phyloP scores from a whole-genome alignment of 805 yeast genomes.

The Metschnikowia santaceciliae region DNA sequence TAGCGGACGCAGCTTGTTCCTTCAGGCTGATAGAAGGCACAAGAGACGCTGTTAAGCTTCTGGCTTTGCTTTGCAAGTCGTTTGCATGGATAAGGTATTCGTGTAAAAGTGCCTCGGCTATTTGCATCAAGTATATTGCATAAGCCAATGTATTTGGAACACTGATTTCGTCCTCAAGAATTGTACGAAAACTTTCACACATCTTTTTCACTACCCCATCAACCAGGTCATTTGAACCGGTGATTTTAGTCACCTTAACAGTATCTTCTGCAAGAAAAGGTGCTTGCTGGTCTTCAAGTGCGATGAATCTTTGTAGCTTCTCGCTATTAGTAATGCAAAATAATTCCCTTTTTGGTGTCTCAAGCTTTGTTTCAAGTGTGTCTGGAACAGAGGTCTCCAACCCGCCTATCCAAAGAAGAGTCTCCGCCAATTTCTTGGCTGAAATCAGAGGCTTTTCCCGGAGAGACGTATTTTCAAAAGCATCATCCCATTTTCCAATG shows the following conservation, averaged over 20 bases:
- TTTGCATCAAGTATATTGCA: constrained; percentile 1
- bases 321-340: constrained; percentile 6
- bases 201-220: not conserved
- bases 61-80: constrained; percentile 6
- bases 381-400: not conserved
- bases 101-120: not conserved
- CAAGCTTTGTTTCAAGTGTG: not conserved
- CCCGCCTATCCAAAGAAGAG: constrained; percentile 1
- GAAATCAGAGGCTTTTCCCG: not conserved
- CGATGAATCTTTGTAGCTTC: constrained; percentile 6
- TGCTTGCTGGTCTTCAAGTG: not conserved
- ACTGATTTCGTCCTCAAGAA: not conserved
- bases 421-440: not conserved
- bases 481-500: constrained; percentile 38
- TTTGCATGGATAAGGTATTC: not conserved
- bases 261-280: not conserved
- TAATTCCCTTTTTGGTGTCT: not conserved
- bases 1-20: constrained; percentile 3
- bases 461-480: not conserved
- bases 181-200: not conserved
- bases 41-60: constrained; percentile 7
- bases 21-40: constrained; percentile 9
- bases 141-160: not conserved
- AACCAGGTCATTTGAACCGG: constrained; percentile 1
- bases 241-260: not conserved